Conservation (phyloP, 805 yeast genomes). For the Wickerhamiella azyma region DNA sequence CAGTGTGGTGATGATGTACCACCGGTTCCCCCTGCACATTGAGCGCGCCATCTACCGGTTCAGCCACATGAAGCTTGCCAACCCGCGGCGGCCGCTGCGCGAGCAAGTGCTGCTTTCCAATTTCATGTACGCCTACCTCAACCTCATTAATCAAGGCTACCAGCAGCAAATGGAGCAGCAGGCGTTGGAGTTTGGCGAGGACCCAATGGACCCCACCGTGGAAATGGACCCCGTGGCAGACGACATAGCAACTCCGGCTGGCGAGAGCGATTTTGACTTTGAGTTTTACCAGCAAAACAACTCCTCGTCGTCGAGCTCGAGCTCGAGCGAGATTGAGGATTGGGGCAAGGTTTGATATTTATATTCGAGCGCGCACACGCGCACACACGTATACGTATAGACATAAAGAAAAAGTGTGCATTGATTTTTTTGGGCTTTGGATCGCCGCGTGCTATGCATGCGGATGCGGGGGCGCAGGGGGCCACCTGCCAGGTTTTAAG, state of each 20-base stretch:
- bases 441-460: no score
- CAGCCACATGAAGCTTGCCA: slow-evolving; percentile 86
- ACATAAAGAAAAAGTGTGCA: background rate
- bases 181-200: background rate
- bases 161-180: slow-evolving; percentile 24
- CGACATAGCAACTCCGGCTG: background rate
- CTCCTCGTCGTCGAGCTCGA: slow-evolving; percentile 9
- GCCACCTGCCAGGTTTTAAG: no score
- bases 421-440: no score
- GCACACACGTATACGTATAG: no score
- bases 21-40: slow-evolving; percentile 81
- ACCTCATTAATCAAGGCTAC: slow-evolving; percentile 73
- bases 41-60: slow-evolving; percentile 90
- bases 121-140: slow-evolving; percentile 94
- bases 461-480: no score
- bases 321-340: slow-evolving; percentile 6
- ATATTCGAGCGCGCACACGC: background rate
- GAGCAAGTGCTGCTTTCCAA: slow-evolving; percentile 90
- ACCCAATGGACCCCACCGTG: background rate
- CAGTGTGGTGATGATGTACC: slow-evolving; percentile 27
- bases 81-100: slow-evolving; percentile 76
- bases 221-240: background rate
- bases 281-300: slow-evolving; percentile 8
- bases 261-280: slow-evolving; percentile 5
- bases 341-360: background rate